Conservation (phyloP, 164 flowering plant species). For the Magnolia officinalis region DNA sequence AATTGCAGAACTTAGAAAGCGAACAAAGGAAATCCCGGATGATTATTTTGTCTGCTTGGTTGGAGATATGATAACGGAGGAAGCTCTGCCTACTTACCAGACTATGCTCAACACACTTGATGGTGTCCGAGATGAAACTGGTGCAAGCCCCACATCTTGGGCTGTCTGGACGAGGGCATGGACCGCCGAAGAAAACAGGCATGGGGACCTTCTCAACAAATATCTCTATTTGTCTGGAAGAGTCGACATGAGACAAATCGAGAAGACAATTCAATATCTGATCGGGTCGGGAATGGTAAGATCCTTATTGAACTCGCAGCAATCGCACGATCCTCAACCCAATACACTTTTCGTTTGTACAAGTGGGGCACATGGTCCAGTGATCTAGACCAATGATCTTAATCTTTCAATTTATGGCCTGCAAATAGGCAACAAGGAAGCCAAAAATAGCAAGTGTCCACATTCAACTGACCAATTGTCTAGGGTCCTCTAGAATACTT, state of each 20-base stretch:
- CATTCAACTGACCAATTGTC: background rate
- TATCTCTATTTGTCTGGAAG: conserved; percentile 60
- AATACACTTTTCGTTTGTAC: background rate
- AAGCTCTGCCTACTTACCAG: conserved; percentile 47
- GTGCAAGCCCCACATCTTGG: conserved; percentile 70
- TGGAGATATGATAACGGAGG: conserved; percentile 67
- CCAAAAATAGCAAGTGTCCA: background rate
- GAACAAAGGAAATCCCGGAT: conserved; percentile 69
- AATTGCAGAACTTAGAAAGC: conserved; percentile 50
- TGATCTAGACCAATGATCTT: background rate
- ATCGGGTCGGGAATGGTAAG: conserved; percentile 72
- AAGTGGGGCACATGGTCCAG: background rate
- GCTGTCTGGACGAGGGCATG: conserved; percentile 73
- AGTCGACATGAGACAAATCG: conserved; percentile 65
- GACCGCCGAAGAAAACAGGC: conserved; percentile 57
- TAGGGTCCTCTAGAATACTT: background rate
- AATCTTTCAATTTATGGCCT: background rate
- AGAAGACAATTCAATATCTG: conserved; percentile 67
- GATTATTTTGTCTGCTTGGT: conserved; percentile 67
- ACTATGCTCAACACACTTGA: conserved; percentile 60
- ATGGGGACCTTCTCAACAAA: conserved; percentile 58
- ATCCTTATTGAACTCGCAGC: background rate
- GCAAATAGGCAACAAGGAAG: background rate
- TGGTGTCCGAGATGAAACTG: conserved; percentile 64
- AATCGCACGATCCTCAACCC: background rate